Evolutionary conservation across 352 stramenopile genomes (phyloP), one percentile per base, ranked within the genome.

Genomic region (Aphanomyces stellatus): DNA sequence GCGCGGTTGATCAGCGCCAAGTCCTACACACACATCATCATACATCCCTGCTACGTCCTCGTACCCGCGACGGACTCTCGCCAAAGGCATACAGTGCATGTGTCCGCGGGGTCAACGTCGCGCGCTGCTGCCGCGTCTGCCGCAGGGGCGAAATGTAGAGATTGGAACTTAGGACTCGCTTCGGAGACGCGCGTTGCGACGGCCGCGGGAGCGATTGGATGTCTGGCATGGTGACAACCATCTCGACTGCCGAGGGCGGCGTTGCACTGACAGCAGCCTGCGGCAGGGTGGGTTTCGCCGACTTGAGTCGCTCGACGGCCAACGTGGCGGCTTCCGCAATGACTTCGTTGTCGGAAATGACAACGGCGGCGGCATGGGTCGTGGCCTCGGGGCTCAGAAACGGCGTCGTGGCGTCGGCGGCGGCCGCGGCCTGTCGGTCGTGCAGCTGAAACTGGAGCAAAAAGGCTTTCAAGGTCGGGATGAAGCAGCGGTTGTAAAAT

Each of bases 401-500:
- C 10, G 74, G 78, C 0, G 88, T 79, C 3, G 55, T 51, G 4
- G 80, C 83, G 5, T 77, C 83, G 22, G 88, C 79, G 3, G 86
- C 86, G 0, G 85, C 85, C 22, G 82, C 81, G 68, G 90, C 77
- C 71, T 95, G 87, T 53, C 79, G 85, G 31, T 93, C 87, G n/a
- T 91, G 82, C 3, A 77, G 73, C 64, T 92, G 85, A 62, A 91
- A 95, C 66, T 95, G 87, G 19, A 95, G 76, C 69, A 95, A 75
- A 43, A 95, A 92, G 13, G 83, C 73, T 65, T 95, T 95, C 84
- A 95, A 90, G 1, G 78, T 74, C 3, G 81, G 75, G 65, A 93
- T 89, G 65, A 81, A 93, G 70, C 82, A 91, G 11, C 81, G 75
- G 60, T 93, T 95, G 76, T 95, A 95, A 56, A 93, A 95, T 74